A percentile compares a stretch with the other conserved stretches of the same genome.
phyloP scores from a whole-genome alignment of 805 yeast species.

The Blastobotrys attinorum region DNA sequence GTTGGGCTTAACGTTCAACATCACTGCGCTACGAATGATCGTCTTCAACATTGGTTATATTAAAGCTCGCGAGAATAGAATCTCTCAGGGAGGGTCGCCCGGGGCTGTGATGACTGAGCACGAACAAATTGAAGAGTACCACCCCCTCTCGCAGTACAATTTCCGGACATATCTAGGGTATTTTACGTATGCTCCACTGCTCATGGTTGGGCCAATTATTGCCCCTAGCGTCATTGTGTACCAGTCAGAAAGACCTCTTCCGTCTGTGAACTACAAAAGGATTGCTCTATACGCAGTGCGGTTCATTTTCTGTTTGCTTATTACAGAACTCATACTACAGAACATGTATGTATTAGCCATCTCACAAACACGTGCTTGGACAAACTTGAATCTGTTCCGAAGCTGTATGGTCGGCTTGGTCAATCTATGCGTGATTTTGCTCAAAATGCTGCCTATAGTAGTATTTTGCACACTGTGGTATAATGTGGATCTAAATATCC shows the following conservation, averaged over 20 bases:
- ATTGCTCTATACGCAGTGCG: conserved; percentile 57
- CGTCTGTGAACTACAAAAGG: conserved; percentile 50
- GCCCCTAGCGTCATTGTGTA: conserved; percentile 86
- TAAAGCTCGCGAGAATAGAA: conserved; percentile 11
- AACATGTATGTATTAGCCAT: conserved; percentile 90
- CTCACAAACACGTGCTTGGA: conserved; percentile 84
- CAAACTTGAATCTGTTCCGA: conserved; percentile 81
- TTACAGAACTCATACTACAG: conserved; percentile 86
- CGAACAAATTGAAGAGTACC: conserved; percentile 49
- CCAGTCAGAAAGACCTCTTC: conserved; percentile 48
- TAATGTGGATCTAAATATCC: conserved; percentile 83
- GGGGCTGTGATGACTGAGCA: conserved; percentile 35
- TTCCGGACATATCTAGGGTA: conserved; percentile 67
- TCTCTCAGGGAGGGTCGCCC: conserved; percentile 9
- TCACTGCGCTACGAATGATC: conserved; percentile 74
- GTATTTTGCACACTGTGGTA: conserved; percentile 90
- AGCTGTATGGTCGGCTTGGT: conserved; percentile 90
- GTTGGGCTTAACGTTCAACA: conserved; percentile 96
- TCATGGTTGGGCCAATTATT: conserved; percentile 90
- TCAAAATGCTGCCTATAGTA: conserved; percentile 92
- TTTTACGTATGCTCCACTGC: conserved; percentile 75
- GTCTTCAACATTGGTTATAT: conserved; percentile 73
- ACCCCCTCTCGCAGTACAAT: conserved; percentile 53
- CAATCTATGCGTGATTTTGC: conserved; percentile 86
- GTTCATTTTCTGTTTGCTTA: conserved; percentile 62